Evolutionary conservation across 371 early-diverging fungal genomes (phyloP).

Genomic region (Mortierella sp.): DNA sequence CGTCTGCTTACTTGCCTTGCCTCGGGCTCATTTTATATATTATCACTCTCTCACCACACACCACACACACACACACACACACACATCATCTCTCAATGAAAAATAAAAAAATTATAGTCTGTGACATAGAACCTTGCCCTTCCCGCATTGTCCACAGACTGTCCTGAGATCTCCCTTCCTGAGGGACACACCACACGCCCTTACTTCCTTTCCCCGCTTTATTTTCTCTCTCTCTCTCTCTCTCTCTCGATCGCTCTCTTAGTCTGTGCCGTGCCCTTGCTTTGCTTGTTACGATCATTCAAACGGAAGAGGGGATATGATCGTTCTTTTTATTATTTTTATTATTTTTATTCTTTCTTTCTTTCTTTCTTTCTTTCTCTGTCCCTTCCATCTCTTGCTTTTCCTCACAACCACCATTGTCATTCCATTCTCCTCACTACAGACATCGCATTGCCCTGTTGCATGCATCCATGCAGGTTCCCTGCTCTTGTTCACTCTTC

Average conservation of each 20-base stretch:
- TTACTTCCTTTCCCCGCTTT: neutral
- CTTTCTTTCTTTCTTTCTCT: neutral
- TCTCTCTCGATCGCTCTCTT: neutral
- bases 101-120: neutral
- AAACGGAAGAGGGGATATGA: neutral
- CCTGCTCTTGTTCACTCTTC: too few species aligned
- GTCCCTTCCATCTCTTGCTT: neutral
- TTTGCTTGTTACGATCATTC: neutral
- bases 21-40: neutral
- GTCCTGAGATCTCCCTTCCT: neutral
- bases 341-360: too few species aligned
- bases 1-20: neutral
- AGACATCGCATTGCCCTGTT: too few species aligned
- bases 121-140: constrained; percentile 2
- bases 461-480: too few species aligned
- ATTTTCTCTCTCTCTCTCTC: constrained; percentile 1
- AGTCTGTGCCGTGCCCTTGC: neutral
- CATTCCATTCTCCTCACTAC: neutral
- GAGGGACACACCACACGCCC: neutral
- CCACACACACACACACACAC: neutral
- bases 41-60: too few species aligned
- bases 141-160: neutral
- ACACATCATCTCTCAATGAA: neutral
- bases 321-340: too few species aligned
- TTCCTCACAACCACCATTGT: neutral